Evolutionary conservation across 805 yeast species (phyloP).

Genomic region (Priceomyces melissophilus): DNA sequence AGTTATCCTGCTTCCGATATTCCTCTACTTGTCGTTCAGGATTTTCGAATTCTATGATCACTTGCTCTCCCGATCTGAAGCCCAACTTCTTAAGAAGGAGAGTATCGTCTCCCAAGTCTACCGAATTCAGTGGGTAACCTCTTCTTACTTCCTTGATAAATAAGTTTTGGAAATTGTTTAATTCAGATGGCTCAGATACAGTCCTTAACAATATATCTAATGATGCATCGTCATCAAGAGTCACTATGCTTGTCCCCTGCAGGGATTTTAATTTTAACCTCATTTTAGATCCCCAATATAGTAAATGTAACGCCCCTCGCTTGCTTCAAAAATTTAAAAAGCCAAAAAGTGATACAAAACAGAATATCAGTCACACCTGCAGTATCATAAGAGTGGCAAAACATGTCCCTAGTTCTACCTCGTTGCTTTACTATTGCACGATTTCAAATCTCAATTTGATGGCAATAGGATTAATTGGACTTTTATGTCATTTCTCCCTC

Average conservation of each 20-base stretch:
- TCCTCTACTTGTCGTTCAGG: background rate
- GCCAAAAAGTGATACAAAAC: too few species aligned
- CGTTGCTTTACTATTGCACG: too few species aligned
- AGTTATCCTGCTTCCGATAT: slow-evolving; percentile 6
- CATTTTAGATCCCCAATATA: slow-evolving; percentile 6
- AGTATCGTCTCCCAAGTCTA: slow-evolving; percentile 26
- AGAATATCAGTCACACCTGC: too few species aligned
- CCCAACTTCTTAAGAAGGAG: slow-evolving; percentile 39
- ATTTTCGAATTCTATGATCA: slow-evolving; percentile 33
- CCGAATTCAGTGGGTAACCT: slow-evolving; percentile 61
- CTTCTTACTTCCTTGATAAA: slow-evolving; percentile 29
- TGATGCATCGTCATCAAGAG: slow-evolving; percentile 1
- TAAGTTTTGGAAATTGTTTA: background rate
- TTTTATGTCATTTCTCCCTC: too few species aligned
- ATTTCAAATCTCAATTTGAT: too few species aligned
- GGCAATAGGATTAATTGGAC: too few species aligned
- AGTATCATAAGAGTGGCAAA: too few species aligned
- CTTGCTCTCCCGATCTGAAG: slow-evolving; percentile 57
- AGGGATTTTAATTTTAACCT: slow-evolving; percentile 13
- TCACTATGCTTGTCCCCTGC: slow-evolving; percentile 8
- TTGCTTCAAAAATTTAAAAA: too few species aligned
- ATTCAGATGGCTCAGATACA: slow-evolving; percentile 1
- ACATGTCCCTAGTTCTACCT: too few species aligned
- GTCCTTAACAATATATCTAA: slow-evolving; percentile 9
- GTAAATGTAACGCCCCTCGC: too few species aligned